Evolutionary conservation across 805 yeast species (phyloP), one percentile per base, ranked within the genome.

Genomic region (Metschnikowia drakensbergensis): DNA sequence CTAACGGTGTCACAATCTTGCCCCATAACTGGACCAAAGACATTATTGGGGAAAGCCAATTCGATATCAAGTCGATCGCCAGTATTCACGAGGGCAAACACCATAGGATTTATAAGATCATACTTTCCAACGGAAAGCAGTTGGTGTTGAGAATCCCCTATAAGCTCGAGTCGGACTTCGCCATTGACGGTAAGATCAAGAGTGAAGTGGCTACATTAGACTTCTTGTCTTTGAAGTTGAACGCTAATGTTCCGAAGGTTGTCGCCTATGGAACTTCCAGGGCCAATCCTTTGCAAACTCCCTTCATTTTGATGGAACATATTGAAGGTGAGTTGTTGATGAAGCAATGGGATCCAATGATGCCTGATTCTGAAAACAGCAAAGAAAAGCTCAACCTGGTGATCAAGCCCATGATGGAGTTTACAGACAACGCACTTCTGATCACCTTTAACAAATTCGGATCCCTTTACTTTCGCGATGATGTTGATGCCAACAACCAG

Each of bases 171-270:
- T 76, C 89, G 22, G 87, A 84, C 49, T 74, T 74, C 46, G 77
- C 83, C 30, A 82, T 82, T 48, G 76, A 81, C 41, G 76, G 84
- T 52, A 83, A 88, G 57, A 74, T 92, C 60, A 83, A 86, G 64
- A 82, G 90, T 63, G 99, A 92, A 67, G 97, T 84, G 46, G 99
- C 99, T 22, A 92, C 98, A 0, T 73, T 88, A 75, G 98, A 92
- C 67, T 94, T 87, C 65, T 75, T 84, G 47, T 65, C 74, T 32
- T 66, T 78, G 54, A 88, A 88, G 62, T 68, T 87, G 47, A 82
- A 81, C 1, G 65, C 86, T 42, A 76, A 78, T 25, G 87, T 87
- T 38, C 97, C 97, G 37, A 81, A 79, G 58, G 86, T 88, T 9
- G 69, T 81, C 47, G 78, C 85, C 2, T 86, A 82, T 60, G 88